Evolutionary conservation across 2,329 filamentous ascomycete genomes (phyloP), one percentile per base, ranked within the genome.

Genomic region (Fusarium vanettenii): DNA sequence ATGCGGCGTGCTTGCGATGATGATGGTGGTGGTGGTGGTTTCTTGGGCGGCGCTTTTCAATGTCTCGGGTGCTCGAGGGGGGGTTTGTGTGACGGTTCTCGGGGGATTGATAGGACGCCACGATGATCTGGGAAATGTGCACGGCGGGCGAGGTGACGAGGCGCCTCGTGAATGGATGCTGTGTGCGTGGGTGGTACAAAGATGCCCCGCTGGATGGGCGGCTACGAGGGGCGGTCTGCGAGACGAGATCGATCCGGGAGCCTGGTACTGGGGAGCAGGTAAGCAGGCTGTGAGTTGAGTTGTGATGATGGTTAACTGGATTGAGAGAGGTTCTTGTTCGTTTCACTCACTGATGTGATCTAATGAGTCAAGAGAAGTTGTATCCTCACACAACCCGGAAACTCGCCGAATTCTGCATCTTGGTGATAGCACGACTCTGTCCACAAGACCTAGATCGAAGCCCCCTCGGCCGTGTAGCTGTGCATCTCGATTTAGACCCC

Each of bases 401-500:
- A 61, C 18, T 22, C 37, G 37, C n/a, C 59, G 39, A 43, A 7
- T 45, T 13, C 60, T 27, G 31, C 31, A 50, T 35, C 57, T 33
- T 62, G 29, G 41, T 50, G 60, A 25, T 16, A 50, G 60, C 60
- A 35, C 22, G 31, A 39, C 59, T 37, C 52, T 22, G 55, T 25
- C 37, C 22, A 52, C 48, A 52, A 50, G 66, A 68, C 61, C 14
- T 64, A 57, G 71, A 76, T 70, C 64, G 60, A 74, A 52, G 56
- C 62, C 59, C 35, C 35, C 50, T 64, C n/a, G 33, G 29, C 25
- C 31, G 55, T 50, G 56, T 52, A 37, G 14, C 48, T 69, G 62
- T 66, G 55, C 31, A 77, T 77, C 67, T 72, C 71, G 74, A 78
- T 79, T 69, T 68, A 60, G 67, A 63, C 74, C 74, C 74, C 74